A percentile compares a stretch with the other conserved stretches of the same genome.
Evolutionary conservation across 306 rosid species (phyloP).

Genomic region (Ceratonia siliqua): DNA sequence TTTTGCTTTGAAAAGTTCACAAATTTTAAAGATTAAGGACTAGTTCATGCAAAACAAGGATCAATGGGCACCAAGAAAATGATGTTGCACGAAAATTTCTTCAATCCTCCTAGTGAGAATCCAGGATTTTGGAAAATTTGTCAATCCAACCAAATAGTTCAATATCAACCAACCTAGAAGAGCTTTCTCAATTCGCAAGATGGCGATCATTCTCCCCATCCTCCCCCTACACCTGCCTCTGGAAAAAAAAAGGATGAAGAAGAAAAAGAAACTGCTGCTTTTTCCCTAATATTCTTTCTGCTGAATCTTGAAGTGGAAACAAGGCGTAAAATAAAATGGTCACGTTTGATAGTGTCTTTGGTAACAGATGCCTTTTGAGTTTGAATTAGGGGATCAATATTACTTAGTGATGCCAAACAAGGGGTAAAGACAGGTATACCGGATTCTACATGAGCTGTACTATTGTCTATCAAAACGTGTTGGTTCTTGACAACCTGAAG

Average conservation of each 20-base stretch:
- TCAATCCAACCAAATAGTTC: neutral
- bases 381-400: neutral
- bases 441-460: neutral
- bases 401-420: conserved; percentile 7
- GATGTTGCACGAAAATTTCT: neutral
- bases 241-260: neutral
- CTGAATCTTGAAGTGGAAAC: conserved; percentile 12
- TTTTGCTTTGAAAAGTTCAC: neutral
- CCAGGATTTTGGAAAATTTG: neutral
- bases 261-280: neutral
- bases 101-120: neutral
- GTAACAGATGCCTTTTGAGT: neutral
- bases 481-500: conserved; percentile 4
- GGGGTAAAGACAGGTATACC: neutral
- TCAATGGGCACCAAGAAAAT: neutral
- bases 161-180: neutral
- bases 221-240: neutral
- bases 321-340: neutral
- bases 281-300: neutral
- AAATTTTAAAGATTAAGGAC: neutral
- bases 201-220: neutral
- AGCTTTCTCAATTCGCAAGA: neutral
- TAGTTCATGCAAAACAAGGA: neutral
- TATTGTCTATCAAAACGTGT: neutral
- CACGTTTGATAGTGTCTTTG: neutral